These are phyloP conservation scores for Mycena metata DNA, from an alignment of 768 basidiomycete species.

Conservation along the genomic window DNA sequence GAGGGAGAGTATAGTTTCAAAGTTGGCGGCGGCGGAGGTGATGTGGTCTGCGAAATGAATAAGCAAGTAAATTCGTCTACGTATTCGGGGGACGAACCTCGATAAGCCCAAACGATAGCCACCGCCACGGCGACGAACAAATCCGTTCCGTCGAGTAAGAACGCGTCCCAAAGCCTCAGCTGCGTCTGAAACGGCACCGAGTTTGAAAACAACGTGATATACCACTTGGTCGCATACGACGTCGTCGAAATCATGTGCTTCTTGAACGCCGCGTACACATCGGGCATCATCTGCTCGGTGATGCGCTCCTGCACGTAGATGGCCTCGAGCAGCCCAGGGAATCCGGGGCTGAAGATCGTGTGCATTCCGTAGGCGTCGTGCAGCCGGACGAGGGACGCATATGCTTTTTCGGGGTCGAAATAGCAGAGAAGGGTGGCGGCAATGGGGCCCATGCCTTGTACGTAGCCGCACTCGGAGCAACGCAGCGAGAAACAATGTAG, in stretches of 20 bases:
- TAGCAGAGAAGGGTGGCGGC: constrained; percentile 96
- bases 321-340: constrained; percentile 95
- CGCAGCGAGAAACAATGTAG: constrained; percentile 90
- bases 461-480: constrained; percentile 93
- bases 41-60: constrained; percentile 75
- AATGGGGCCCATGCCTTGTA: constrained; percentile 99
- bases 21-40: constrained; percentile 80
- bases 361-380: constrained; percentile 93
- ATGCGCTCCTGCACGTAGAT: constrained; percentile 96
- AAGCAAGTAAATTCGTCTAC: constrained; percentile 6
- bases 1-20: constrained; percentile 92
- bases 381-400: constrained; percentile 86
- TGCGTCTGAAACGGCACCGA: constrained; percentile 97
- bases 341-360: constrained; percentile 90
- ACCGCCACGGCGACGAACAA: constrained; percentile 87
- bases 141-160: constrained; percentile 92
- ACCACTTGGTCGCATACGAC: constrained; percentile 99
- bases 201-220: constrained; percentile 97
- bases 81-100: constrained; percentile 64
- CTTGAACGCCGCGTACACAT: constrained; percentile 87
- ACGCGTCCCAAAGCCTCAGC: constrained; percentile 94
- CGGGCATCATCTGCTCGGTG: constrained; percentile 89
- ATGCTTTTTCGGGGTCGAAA: constrained; percentile 90
- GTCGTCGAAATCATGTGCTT: constrained; percentile 93
- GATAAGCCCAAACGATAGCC: constrained; percentile 92